Conservation (phyloP, 495 filamentous ascomycete species). For the Mytilinidion resinicola region DNA sequence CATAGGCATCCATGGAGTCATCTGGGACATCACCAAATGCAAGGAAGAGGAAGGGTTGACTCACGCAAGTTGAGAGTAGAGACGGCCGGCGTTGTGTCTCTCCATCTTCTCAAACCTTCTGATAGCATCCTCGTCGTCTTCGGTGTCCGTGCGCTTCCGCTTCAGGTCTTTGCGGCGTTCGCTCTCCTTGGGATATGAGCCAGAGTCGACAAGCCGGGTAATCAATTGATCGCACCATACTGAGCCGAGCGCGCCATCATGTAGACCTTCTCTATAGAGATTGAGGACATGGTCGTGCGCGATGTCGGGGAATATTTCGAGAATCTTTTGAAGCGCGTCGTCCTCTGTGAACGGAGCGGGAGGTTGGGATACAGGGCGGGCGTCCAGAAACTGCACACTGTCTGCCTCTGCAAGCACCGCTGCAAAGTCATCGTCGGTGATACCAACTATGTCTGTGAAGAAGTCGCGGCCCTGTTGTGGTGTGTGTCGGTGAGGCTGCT, state of each 20-base stretch:
- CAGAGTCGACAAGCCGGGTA: slow-evolving; percentile 21
- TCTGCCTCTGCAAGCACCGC: neutral
- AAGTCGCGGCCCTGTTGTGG: too few relatives aligned
- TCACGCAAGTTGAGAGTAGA: slow-evolving; percentile 1
- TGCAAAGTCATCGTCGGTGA: too few relatives aligned
- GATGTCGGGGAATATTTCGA: slow-evolving; percentile 37
- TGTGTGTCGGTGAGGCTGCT: too few relatives aligned
- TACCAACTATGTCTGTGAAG: too few relatives aligned
- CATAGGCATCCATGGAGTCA: too few relatives aligned
- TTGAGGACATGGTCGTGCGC: slow-evolving; percentile 28
- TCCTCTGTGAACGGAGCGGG: slow-evolving; percentile 16
- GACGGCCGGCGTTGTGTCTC: neutral
- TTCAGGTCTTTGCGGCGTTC: slow-evolving; percentile 24
- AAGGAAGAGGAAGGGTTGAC: neutral
- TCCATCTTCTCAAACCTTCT: slow-evolving; percentile 3
- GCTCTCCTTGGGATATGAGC: slow-evolving; percentile 31
- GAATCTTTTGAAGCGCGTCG: slow-evolving; percentile 29
- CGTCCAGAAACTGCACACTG: neutral
- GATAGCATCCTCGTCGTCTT: slow-evolving; percentile 17
- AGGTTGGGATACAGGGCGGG: neutral
- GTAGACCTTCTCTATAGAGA: slow-evolving; percentile 22
- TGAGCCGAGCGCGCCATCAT: slow-evolving; percentile 3
- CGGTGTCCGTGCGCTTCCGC: slow-evolving; percentile 28
- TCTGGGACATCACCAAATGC: too few relatives aligned
- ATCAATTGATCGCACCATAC: slow-evolving; percentile 22